Conservation (phyloP, 495 filamentous ascomycete genomes). For the Daldinia grandis region DNA sequence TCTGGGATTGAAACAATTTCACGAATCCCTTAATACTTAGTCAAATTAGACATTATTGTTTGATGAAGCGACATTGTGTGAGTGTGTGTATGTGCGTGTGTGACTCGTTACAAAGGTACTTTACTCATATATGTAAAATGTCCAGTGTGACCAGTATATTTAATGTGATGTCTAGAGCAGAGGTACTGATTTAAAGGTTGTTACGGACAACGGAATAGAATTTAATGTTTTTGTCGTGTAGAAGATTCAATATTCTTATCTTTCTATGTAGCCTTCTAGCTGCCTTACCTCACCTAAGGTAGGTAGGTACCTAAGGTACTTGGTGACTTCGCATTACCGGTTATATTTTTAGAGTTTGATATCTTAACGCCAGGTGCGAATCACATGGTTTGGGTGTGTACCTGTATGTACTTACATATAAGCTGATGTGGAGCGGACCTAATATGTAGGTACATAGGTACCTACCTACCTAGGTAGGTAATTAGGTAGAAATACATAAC, state of each 20-base stretch:
- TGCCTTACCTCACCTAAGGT: no score
- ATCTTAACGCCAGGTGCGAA: slow-evolving; percentile 7
- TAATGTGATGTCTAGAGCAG: not conserved
- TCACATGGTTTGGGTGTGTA: not conserved
- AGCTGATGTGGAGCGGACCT: no score
- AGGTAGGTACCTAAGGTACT: no score
- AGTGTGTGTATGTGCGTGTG: slow-evolving; percentile 1
- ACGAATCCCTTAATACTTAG: slow-evolving; percentile 34
- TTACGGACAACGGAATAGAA: not conserved
- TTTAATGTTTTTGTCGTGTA: not conserved
- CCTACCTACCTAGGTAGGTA: not conserved
- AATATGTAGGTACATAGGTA: no score
- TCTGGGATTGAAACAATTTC: slow-evolving; percentile 1
- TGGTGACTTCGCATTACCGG: not conserved
- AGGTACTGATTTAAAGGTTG: not conserved
- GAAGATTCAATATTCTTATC: not conserved
- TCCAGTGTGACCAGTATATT: no score
- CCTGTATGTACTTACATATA: no score
- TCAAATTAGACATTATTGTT: slow-evolving; percentile 40
- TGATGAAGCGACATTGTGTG: slow-evolving; percentile 33
- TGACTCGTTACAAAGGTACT: not conserved
- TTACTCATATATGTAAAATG: not conserved
- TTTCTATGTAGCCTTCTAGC: not conserved
- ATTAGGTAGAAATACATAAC: no score
- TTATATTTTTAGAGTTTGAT: not conserved